Base-by-base conservation (phyloP, 2,329 filamentous ascomycete genomes). In the Trichophyton schoenleinii region DNA sequence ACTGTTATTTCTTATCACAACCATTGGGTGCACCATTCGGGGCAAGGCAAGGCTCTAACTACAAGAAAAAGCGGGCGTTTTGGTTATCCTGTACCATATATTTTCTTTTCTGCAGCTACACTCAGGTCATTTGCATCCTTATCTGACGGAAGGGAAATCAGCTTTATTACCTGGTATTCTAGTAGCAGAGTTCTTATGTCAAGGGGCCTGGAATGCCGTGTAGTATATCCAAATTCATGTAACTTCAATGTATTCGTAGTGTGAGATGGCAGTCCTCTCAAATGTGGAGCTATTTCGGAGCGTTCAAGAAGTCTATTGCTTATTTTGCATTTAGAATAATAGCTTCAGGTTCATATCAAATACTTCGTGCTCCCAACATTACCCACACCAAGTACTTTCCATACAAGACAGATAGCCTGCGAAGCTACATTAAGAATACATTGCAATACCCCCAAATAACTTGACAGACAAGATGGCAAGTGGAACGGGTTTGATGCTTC, bases 11-110 rank as follows among this genome's bases (percentile, higher is more conserved):
- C 52, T 34, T 55, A 34, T 55, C n/a, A 53, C 22, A 36, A 15
- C 20, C n/a, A 20, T 52, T 28, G 31, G 31, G 52, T 55, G 52
- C 52, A 36, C 25, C 25, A 7, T 38, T 36, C 3, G 28, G n/a
- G 25, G 28, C 28, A 31, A 31, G 52, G 52, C 31, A 55, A 31
- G 28, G 52, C 52, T 55, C 38, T 36, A 55, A 55, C 52, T 36
- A 55, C 18, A 31, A 34, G 52, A 36, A 55, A 53, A 55, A 34
- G 52, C 52, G 52, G 52, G 52, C 52, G 52, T 55, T 55, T 55
- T 38, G 52, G 52, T 20, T 55, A 36, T 55, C 18, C n/a, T 55
- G 28, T 55, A 55, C 52, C 13, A 55, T 55, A 55, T 25, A 5
- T 7, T 38, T 38, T 38, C 11, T 4, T 55, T 25, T 55, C n/a